Evolutionary conservation across 306 rosid species (phyloP).

Genomic region (Mimosa bimucronata): DNA sequence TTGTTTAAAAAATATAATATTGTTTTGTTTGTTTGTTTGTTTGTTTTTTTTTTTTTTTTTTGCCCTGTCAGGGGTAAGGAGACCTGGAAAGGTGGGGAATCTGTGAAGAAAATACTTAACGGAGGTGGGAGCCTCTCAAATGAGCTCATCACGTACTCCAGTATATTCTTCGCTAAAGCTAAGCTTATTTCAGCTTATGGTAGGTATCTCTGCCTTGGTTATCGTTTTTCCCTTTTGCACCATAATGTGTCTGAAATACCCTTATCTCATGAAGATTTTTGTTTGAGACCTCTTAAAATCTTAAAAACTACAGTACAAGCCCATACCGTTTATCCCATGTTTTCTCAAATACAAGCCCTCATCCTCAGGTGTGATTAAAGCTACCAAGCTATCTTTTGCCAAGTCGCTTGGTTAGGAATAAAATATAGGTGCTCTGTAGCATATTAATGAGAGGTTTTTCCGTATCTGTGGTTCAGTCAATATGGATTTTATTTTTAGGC

Average conservation of each 20-base stretch:
- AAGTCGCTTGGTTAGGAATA: not conserved
- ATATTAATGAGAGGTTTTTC: no score
- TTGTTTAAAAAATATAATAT: constrained; percentile 29
- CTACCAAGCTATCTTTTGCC: not conserved
- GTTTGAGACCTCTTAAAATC: not conserved
- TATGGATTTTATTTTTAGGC: not conserved
- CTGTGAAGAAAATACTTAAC: constrained; percentile 76
- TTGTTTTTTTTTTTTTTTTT: no score
- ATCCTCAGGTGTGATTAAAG: not conserved
- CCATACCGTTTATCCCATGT: not conserved
- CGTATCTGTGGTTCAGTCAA: no score
- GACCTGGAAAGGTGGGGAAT: constrained; percentile 57
- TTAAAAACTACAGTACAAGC: not conserved
- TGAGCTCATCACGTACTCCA: constrained; percentile 59
- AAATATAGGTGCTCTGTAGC: not conserved
- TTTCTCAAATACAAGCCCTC: not conserved
- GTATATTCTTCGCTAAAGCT: constrained; percentile 67
- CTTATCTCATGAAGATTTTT: not conserved
- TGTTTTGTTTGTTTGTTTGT: no score
- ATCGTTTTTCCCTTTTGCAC: not conserved
- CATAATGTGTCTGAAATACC: not conserved
- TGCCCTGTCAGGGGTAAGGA: constrained; percentile 47
- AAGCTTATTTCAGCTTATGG: constrained; percentile 94
- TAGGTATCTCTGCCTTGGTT: constrained; percentile 38
- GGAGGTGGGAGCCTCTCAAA: constrained; percentile 88